Base-by-base conservation (phyloP, 768 basidiomycete species). In the Agrocybe pediades region DNA sequence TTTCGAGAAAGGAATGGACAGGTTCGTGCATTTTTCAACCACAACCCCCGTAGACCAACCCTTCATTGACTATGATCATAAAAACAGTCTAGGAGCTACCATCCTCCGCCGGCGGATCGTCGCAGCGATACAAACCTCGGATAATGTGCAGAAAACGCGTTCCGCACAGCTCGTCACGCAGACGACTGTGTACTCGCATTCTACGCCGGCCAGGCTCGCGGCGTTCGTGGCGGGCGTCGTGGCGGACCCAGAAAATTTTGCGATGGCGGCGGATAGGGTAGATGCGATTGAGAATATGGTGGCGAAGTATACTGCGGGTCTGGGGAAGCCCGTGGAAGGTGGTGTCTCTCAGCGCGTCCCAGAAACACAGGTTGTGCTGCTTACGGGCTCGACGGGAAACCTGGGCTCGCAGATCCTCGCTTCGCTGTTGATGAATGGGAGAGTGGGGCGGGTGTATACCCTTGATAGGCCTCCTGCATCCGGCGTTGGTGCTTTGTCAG, bases 351-450 rank as follows among this genome's bases (percentile, higher is more conserved):
- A 13, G 23, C 41, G 21, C 23, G n/a, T 30, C 17, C 8, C 26
- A 19, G 53, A 25, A 6, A 33, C 39, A n/a, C 26, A 48, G 7
- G 64, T 66, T 7, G 64, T 76, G 2, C 60, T 76, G 1, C 53
- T 79, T 16, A 78, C 77, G 0, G 75, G 77, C 7, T 72, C 76
- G 1, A 78, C 77, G 2, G 77, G 77, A 2, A 69, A 68, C n/a
- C 64, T 78, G 0, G 75, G 77, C 15, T 67, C 72, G 3, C 68
- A 71, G 45, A 46, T 74, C 15, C 59, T 78, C 25, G 62, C 65
- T 0, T 51, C 49, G 2, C 62, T 75, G 11, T 54, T 73, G 21
- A 39, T 58, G 16, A 56, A 65, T 3, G 39, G 55, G 0, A 27
- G 20, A 1, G 65, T 71, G 1, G 51, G 61, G 25, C 62, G 53